Base-by-base conservation (phyloP, 805 yeast species). In the Nakazawaea pomicola region DNA sequence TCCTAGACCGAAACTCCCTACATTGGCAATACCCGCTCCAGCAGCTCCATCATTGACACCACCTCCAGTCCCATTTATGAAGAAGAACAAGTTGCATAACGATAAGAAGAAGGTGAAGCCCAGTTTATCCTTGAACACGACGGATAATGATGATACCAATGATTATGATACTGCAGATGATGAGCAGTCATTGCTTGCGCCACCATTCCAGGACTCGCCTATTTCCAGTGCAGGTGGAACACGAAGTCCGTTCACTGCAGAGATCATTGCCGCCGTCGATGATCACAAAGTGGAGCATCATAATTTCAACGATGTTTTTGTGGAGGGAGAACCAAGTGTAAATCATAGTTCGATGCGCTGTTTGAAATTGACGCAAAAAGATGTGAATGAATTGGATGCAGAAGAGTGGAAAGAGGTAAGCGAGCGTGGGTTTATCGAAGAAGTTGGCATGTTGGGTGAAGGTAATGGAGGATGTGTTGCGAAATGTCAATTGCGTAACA, bases 401-500 rank as follows among this genome's bases (percentile, higher is more conserved):
- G 77, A 75, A 12, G 88, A 80, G 38, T 90, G 97, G 96, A 73
- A 76, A 48, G 51, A 60, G 3, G 64, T 80, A 2, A 79, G 83
- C 11, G 69, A 75, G 40, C 59, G 67, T 21, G 75, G 76, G 37
- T 74, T 78, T 33, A 85, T 93, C 28, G 65, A 74, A 6, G 88
- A 86, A 41, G 48, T 90, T 29, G 80, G 79, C 16, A 71, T 76
- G 21, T 60, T 91, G 17, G 99, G 99, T 15, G 98, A 93, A 64
- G 99, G 99, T 14, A 82, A 87, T 27, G 95, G 96, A 12, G 99
- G 98, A 0, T 73, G 86, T 9, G 99, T 91, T 9, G 72, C 82
- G 16, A 81, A 87, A 56, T 91, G 98, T 60, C 65, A 66, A 43
- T 65, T 91, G 39, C 67, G 65, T 43, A 54, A 72, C 32, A 82